phyloP scores from a whole-genome alignment of 495 filamentous ascomycete genomes.

The Lasiosphaeria ovina region DNA sequence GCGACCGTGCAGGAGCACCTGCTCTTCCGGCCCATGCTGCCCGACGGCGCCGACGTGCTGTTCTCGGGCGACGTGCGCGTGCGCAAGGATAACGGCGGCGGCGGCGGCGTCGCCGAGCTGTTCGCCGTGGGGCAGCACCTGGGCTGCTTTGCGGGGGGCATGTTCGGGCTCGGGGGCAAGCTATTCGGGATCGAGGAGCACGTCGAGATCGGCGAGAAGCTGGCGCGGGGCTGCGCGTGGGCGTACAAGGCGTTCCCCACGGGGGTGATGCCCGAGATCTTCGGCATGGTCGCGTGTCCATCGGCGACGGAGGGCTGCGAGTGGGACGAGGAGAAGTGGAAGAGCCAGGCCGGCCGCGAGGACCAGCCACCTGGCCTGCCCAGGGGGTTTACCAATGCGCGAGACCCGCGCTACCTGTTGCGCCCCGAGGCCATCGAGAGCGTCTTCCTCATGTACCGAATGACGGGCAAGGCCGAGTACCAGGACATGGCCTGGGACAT shows the following conservation, averaged over 20 bases:
- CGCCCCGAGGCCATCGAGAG: constrained; percentile 65
- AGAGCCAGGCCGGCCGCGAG: constrained; percentile 7
- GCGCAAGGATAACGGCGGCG: not conserved
- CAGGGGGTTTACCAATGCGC: constrained; percentile 59
- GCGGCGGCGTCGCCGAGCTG: constrained; percentile 7
- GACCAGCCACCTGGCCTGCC: constrained; percentile 50
- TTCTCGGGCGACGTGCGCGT: constrained; percentile 48
- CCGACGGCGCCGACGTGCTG: constrained; percentile 59
- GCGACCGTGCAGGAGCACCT: constrained; percentile 60
- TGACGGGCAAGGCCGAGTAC: constrained; percentile 52
- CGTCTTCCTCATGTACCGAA: constrained; percentile 65
- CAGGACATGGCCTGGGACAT: constrained; percentile 58
- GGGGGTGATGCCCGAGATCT: constrained; percentile 85
- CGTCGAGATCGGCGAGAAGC: constrained; percentile 66
- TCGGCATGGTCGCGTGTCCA: constrained; percentile 59
- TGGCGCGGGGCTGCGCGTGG: constrained; percentile 88
- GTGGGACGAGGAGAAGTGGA: constrained; percentile 37
- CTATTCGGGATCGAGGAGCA: constrained; percentile 68
- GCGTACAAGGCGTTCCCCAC: constrained; percentile 72
- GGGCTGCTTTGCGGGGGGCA: constrained; percentile 79
- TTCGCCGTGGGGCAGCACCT: constrained; percentile 45
- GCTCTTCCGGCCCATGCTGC: constrained; percentile 61
- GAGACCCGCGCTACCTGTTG: constrained; percentile 62
- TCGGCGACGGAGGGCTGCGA: constrained; percentile 23
- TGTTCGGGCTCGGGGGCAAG: constrained; percentile 81